Conservation (phyloP, 164 flowering plant species). For the Piper betle region DNA sequence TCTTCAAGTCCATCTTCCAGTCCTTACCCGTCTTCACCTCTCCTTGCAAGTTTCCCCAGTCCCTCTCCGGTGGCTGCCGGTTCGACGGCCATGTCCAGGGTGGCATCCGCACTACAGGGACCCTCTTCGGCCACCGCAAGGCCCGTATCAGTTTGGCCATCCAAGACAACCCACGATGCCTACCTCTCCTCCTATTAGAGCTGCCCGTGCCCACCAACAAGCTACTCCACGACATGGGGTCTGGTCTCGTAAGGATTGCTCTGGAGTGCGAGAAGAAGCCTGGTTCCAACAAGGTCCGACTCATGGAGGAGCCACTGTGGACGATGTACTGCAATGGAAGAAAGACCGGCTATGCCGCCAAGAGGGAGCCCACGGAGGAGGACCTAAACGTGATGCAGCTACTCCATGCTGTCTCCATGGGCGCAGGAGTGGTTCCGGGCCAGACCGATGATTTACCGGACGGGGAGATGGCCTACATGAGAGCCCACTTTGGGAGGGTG, state of each 20-base stretch:
- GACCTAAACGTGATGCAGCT: constrained; percentile 52
- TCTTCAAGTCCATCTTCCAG: constrained; percentile 26
- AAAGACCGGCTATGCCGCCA: constrained; percentile 54
- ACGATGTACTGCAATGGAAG: constrained; percentile 62
- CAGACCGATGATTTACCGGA: constrained; percentile 16
- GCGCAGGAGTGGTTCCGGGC: constrained; percentile 53
- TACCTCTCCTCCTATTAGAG: constrained; percentile 63
- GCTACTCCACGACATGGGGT: constrained; percentile 65
- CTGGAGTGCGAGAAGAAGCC: constrained; percentile 57
- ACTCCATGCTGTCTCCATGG: constrained; percentile 55
- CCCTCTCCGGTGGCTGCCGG: constrained; percentile 20
- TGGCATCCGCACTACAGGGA: constrained; percentile 49
- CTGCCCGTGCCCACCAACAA: constrained; percentile 57
- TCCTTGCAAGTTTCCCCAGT: too few relatives aligned
- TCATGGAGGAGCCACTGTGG: constrained; percentile 74
- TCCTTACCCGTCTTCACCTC: constrained; percentile 53
- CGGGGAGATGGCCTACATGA: constrained; percentile 57
- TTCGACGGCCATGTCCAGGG: constrained; percentile 23
- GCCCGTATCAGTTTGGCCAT: constrained; percentile 49
- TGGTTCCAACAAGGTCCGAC: constrained; percentile 15
- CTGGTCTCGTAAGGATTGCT: constrained; percentile 63
- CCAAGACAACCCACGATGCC: constrained; percentile 46
- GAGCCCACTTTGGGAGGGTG: constrained; percentile 55
- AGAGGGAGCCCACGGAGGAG: too few relatives aligned
- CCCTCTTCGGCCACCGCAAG: constrained; percentile 58